Evolutionary conservation across 78 protist genomes (phyloP), one percentile per base, ranked within the genome.

Genomic region (Emiliania huxleyi): DNA sequence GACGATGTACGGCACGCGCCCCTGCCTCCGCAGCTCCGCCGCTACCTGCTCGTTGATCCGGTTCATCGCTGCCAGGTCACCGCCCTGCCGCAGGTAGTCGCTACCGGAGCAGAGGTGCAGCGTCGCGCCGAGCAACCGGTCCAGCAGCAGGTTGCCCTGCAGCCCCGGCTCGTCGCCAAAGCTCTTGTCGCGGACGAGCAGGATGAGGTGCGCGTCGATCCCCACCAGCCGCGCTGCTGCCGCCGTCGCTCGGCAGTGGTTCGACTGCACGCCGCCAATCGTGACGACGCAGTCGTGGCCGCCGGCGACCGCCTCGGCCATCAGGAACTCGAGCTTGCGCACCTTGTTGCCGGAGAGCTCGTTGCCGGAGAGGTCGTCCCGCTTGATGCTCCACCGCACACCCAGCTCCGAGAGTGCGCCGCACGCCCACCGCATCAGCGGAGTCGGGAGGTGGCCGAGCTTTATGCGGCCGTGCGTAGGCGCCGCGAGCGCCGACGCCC

Each of bases 171-270:
- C 79, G 6, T 2, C 56, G 46, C 3, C 89, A 0, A 22, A 35
- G 23, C 5, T 56, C 12, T 1, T 3, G 73, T 87, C 69, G 69
- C 52, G 0, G 38, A 26, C 62, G 19, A 87, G 94, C 12, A 91
- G 93, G 4, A 92, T 23, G 56, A 92, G 25, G 43, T 56, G 44
- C 1, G 81, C 23, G 40, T 92, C 90, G 1, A 92, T n/a, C 21
- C 94, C 94, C n/a, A 88, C 26, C 19, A 25, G 25, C 33, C 88
- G 71, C 0, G 94, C 94, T 0, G 91, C 94, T 18, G 37, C 90
- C 6, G 94, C 56, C 4, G 94, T 92, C 12, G 94, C 94, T 0
- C 94, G 42, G n/a, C 55, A 45, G 35, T 92, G 94, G 77, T 92
- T 92, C 29, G 79, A 48, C 90, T 77, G 90, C n/a, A 69, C 6